Base-by-base conservation (phyloP, 2,329 filamentous ascomycete species). In the Neurospora crassa region DNA sequence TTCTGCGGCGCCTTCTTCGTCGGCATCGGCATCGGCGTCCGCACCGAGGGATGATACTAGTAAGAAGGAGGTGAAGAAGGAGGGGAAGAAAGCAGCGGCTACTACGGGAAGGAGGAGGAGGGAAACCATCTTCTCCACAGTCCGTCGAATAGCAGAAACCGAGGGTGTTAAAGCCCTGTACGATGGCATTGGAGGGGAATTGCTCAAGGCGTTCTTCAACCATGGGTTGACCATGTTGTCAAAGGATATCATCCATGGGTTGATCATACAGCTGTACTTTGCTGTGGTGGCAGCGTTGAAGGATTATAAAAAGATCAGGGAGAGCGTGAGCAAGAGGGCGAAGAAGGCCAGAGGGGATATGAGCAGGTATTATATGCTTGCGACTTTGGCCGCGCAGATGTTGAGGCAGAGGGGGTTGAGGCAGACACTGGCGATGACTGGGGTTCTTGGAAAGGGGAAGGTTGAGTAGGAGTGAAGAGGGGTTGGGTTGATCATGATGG, bases 141-240 rank as follows among this genome's bases (percentile, higher is more conserved):
- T 94, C 24, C 74, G 88, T 34, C 82, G 84, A 24, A 88, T 88
- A 45, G 82, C 85, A 41, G 85, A 84, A 67, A 84, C 82, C 0
- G 92, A 97, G 77, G 94, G 94, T 0, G 72, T 90, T 0, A 78
- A 79, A 4, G 91, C 89, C 0, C 81, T 97, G 10, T 97, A 96
- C 78, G 88, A 91, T 68, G 94, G 93, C 5, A 83, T 97, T 0
- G 85, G 85, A 16, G 92, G 90, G 5, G 92, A 96, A 80, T 84
- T 97, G 3, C 80, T 94, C 10, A 94, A 94, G 77, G 91, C 92
- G 0, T 96, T 97, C 81, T 90, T 97, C 76, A 90, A 89, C 29
- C 93, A 97, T 77, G 94, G 94, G 0, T 86, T 94, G 69, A 95
- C 93, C 0, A 97, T 97, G 92, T 83, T 95, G 70, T 89, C 92